Evolutionary conservation across 2,329 filamentous ascomycete genomes (phyloP).

Genomic region (Alternaria solani): DNA sequence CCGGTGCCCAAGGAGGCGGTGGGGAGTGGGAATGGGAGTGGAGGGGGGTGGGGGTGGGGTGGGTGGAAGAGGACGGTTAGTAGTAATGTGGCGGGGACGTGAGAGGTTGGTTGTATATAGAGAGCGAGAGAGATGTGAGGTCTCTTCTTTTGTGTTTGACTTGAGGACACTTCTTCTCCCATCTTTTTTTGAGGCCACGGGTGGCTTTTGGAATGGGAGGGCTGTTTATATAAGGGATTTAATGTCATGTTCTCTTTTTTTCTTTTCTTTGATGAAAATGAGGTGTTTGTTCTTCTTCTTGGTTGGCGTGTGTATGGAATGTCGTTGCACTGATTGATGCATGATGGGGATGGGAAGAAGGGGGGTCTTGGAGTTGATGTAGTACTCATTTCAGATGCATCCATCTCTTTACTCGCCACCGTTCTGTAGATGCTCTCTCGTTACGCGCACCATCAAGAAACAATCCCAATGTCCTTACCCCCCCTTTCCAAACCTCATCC

Average conservation of each 20-base stretch:
- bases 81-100: constrained; percentile 18
- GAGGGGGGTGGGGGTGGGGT: constrained; percentile 43
- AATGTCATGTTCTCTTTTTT: not conserved
- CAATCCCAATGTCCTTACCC: too few relatives aligned
- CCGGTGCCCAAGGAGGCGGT: constrained; percentile 26
- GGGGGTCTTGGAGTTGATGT: too few relatives aligned
- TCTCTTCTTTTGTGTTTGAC: not conserved
- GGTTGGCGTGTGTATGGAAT: not conserved
- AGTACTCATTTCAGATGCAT: too few relatives aligned
- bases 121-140: not conserved
- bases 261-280: not conserved
- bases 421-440: too few relatives aligned
- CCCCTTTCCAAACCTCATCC: not conserved
- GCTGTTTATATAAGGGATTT: not conserved
- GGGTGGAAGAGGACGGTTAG: constrained; percentile 49
- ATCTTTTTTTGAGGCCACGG: not conserved
- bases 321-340: too few relatives aligned
- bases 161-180: not conserved
- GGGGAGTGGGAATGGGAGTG: constrained; percentile 14
- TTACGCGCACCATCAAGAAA: too few relatives aligned
- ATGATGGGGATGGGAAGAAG: fast-evolving
- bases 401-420: too few relatives aligned
- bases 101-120: not conserved
- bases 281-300: not conserved
- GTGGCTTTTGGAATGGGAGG: not conserved